These are phyloP conservation scores for Ceratobasidium sp. DNA, from an alignment of 1,284 basidiomycete genomes.

Conservation along the genomic window DNA sequence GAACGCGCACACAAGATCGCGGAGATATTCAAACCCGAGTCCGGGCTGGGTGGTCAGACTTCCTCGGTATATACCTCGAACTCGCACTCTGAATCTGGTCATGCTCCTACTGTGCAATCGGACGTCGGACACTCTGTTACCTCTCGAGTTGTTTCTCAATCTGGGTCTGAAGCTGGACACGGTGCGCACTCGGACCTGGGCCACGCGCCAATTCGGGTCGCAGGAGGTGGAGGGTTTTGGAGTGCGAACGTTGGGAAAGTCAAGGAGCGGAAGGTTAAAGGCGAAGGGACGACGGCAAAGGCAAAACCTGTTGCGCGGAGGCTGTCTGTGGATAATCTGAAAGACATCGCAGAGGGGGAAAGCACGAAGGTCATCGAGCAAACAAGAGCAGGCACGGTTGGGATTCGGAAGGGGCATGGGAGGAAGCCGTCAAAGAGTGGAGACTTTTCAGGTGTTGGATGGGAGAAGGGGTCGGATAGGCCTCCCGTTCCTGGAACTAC, in stretches of 20 bases:
- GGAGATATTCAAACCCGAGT: constrained; percentile 22
- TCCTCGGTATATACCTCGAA: constrained; percentile 8
- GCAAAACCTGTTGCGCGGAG: constrained; percentile 1
- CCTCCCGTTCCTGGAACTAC: background rate
- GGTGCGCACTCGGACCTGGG: constrained; percentile 7
- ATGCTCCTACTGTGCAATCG: background rate
- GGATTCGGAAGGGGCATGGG: constrained; percentile 16
- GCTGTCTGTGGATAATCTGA: constrained; percentile 11
- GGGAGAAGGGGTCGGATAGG: constrained; percentile 15
- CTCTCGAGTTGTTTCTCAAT: background rate
- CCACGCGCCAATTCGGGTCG: constrained; percentile 34
- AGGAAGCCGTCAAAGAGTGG: constrained; percentile 35
- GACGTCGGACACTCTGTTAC: background rate
- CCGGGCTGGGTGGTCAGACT: background rate
- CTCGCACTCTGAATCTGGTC: background rate
- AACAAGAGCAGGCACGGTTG: constrained; percentile 18
- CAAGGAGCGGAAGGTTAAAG: background rate
- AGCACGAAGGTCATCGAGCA: constrained; percentile 9
- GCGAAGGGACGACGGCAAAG: background rate
- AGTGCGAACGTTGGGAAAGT: constrained; percentile 5
- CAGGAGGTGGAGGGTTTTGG: constrained; percentile 18
- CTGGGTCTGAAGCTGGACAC: background rate
- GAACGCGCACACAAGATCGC: constrained; percentile 20
- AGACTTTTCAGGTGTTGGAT: constrained; percentile 29
- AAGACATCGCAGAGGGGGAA: background rate